Conservation (phyloP, 306 rosid genomes). For the Begonia masoniana region DNA sequence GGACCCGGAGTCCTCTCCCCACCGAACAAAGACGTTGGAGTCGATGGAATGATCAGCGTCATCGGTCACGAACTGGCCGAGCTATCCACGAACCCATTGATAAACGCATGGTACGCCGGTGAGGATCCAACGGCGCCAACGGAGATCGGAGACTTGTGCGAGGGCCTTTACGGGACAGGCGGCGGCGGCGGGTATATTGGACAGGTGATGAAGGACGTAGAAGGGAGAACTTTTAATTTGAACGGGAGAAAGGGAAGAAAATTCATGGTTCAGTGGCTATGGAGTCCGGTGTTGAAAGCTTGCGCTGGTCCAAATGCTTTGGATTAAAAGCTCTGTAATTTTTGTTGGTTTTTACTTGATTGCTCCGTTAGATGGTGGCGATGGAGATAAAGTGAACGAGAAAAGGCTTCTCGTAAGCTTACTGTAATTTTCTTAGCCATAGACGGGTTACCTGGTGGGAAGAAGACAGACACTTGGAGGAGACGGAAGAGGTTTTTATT, state of each 20-base stretch:
- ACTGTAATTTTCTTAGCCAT: no score
- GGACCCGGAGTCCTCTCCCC: slow-evolving; percentile 52
- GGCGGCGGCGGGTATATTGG: slow-evolving; percentile 96
- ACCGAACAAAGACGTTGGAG: slow-evolving; percentile 33
- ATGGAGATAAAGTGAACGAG: no score
- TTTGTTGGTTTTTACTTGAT: no score
- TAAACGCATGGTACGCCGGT: slow-evolving; percentile 94
- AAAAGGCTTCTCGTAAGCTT: no score
- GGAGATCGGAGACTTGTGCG: slow-evolving; percentile 83
- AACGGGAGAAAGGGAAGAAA: slow-evolving; percentile 53
- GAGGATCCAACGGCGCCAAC: slow-evolving; percentile 95
- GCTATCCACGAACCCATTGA: slow-evolving; percentile 39
- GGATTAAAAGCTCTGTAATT: slow-evolving; percentile 19
- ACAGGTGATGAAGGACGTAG: slow-evolving; percentile 49
- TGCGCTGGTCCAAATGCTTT: slow-evolving; percentile 85
- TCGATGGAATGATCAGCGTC: slow-evolving; percentile 55
- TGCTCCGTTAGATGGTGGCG: no score
- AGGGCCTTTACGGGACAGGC: slow-evolving; percentile 76
- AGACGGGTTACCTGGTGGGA: no score
- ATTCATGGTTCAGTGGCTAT: slow-evolving; percentile 80
- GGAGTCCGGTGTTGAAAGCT: slow-evolving; percentile 78
- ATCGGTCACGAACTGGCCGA: slow-evolving; percentile 49
- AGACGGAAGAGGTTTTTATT: no score
- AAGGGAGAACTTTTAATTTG: slow-evolving; percentile 53
- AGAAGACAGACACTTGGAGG: no score